Evolutionary conservation across 495 filamentous ascomycete species (phyloP).

Genomic region (Geopyxis carbonaria): DNA sequence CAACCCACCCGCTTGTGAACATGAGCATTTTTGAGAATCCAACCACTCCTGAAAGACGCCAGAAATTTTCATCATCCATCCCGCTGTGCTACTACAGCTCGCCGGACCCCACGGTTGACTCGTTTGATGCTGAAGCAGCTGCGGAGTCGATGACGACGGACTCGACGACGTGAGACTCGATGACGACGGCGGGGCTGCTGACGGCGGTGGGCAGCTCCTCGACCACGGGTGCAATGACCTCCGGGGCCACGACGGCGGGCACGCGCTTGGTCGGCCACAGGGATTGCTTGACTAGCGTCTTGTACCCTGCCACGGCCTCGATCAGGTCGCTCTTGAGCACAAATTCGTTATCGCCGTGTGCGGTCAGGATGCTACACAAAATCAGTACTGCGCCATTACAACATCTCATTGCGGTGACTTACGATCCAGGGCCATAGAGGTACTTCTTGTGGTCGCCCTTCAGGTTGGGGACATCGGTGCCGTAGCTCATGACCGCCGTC

Average conservation of each 20-base stretch:
- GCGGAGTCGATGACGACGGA: too few species aligned
- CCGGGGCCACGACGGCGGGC: slow-evolving; percentile 21
- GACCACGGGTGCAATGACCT: too few species aligned
- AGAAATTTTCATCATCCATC: too few species aligned
- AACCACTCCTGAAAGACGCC: too few species aligned
- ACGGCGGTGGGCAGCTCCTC: too few species aligned
- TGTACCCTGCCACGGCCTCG: slow-evolving; percentile 53
- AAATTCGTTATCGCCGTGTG: slow-evolving; percentile 72
- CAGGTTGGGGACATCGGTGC: slow-evolving; percentile 75
- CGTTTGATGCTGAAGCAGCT: too few species aligned
- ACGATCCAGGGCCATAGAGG: slow-evolving; percentile 68
- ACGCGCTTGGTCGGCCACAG: slow-evolving; percentile 29
- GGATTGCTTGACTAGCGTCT: slow-evolving; percentile 48
- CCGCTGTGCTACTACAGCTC: too few species aligned
- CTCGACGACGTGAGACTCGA: too few species aligned
- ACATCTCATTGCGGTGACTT: slow-evolving; percentile 5
- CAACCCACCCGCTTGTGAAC: too few species aligned
- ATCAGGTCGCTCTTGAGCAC: slow-evolving; percentile 51
- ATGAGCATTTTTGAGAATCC: too few species aligned
- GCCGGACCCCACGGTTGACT: too few species aligned
- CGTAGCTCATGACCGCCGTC: slow-evolving; percentile 68
- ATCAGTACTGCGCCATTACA: background rate
- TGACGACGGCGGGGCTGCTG: too few species aligned
- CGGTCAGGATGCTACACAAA: slow-evolving; percentile 50
- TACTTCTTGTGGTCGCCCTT: slow-evolving; percentile 59